Conservation (phyloP, 2,329 filamentous ascomycete genomes). For the Aureobasidium mangrovei region DNA sequence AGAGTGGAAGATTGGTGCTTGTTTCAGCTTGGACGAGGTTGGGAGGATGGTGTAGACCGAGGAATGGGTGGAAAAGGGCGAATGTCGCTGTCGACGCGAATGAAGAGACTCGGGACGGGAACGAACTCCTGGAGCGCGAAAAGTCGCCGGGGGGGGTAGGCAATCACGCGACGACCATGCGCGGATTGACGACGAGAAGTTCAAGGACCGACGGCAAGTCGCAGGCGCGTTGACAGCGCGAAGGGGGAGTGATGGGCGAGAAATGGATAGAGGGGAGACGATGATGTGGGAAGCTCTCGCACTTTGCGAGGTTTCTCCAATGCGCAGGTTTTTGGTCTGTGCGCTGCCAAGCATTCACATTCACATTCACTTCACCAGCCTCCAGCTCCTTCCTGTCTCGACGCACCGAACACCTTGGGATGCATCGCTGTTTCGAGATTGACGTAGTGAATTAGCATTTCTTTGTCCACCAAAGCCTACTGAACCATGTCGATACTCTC, state of each 20-base stretch:
- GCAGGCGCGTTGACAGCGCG: constrained; percentile 1
- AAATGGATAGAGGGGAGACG: constrained; percentile 1
- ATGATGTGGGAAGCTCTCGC: constrained; percentile 6
- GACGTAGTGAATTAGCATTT: no score
- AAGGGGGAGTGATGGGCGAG: neutral
- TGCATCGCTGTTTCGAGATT: no score
- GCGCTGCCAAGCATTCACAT: neutral
- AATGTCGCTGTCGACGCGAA: constrained; percentile 11
- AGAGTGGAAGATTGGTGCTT: neutral
- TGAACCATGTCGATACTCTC: no score
- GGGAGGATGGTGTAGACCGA: neutral
- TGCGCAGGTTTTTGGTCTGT: neutral
- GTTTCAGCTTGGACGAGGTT: neutral
- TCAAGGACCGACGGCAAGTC: neutral
- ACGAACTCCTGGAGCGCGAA: neutral
- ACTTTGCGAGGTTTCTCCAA: neutral
- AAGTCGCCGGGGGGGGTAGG: constrained; percentile 1
- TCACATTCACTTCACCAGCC: neutral
- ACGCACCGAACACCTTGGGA: no score
- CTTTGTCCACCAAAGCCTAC: no score
- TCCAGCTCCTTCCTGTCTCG: no score
- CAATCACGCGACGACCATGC: constrained; percentile 11
- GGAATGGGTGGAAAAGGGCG: neutral
- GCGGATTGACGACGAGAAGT: neutral
- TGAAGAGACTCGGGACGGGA: neutral